Evolutionary conservation across 345 rosid genomes (phyloP).

Genomic region (Heritiera littoralis): DNA sequence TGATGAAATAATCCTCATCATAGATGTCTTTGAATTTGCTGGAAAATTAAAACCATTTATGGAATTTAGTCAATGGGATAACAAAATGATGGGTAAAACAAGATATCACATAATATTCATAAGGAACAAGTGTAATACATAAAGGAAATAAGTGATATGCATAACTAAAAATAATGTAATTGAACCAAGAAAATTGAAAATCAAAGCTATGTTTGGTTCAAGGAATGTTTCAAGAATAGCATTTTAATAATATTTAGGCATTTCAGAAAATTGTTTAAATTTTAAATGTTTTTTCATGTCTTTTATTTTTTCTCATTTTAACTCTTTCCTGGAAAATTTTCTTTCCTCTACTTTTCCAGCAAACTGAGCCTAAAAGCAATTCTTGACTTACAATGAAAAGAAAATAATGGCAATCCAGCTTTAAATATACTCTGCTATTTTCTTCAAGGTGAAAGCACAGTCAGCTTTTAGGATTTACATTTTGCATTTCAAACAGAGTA

Average conservation of each 20-base stretch:
- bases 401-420: background rate
- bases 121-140: background rate
- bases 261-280: background rate
- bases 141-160: background rate
- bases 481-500: background rate
- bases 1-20: conserved; percentile 81
- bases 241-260: background rate
- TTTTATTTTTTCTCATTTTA: background rate
- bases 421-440: background rate
- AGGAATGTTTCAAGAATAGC: background rate
- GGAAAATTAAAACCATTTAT: conserved; percentile 29
- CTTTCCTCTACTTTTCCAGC: background rate
- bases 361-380: background rate
- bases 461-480: background rate
- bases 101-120: background rate
- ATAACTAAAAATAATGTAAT: background rate
- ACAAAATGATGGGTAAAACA: background rate
- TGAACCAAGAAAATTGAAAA: background rate
- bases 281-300: background rate
- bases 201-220: background rate
- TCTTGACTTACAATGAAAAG: background rate
- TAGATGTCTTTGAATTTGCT: conserved; percentile 91
- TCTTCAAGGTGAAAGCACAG: background rate
- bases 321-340: background rate
- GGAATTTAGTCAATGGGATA: background rate